Evolutionary conservation across 208 protist species (phyloP).

Genomic region (Wallacemonas sp.): DNA sequence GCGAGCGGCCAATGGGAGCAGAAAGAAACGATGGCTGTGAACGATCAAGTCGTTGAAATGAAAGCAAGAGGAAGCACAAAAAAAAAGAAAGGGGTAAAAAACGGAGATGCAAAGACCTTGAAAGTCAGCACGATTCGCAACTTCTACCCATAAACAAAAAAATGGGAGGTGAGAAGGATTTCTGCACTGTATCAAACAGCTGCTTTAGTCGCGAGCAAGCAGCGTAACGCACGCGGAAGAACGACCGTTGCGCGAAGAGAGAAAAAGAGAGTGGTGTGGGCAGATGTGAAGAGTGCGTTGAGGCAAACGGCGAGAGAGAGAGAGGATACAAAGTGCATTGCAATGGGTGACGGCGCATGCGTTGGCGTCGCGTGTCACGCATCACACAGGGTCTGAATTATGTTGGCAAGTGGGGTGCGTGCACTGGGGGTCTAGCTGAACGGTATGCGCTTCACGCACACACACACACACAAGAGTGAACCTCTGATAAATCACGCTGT

Average conservation of each 20-base stretch:
- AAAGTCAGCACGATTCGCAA: background rate
- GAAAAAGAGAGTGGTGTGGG: background rate
- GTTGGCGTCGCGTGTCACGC: too few relatives aligned
- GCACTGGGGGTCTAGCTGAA: too few relatives aligned
- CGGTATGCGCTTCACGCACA: too few relatives aligned
- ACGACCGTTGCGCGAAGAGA: too few relatives aligned
- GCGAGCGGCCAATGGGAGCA: background rate
- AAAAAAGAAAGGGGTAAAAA: slow-evolving; percentile 11
- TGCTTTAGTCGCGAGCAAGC: too few relatives aligned
- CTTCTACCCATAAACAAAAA: background rate
- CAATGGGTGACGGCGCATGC: too few relatives aligned
- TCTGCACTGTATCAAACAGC: too few relatives aligned
- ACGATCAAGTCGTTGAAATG: background rate
- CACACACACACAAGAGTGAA: too few relatives aligned
- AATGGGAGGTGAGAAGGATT: background rate
- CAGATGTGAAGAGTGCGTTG: background rate
- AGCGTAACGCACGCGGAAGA: too few relatives aligned
- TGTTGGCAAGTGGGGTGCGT: too few relatives aligned
- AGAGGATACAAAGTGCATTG: background rate
- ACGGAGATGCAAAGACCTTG: background rate
- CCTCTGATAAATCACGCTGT: too few relatives aligned
- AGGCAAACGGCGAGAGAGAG: background rate
- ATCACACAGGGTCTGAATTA: too few relatives aligned
- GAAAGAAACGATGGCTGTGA: background rate
- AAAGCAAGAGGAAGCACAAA: slow-evolving; percentile 10